phyloP scores from a whole-genome alignment of 2,329 filamentous ascomycete species.

The Thielaviopsis punctulata region DNA sequence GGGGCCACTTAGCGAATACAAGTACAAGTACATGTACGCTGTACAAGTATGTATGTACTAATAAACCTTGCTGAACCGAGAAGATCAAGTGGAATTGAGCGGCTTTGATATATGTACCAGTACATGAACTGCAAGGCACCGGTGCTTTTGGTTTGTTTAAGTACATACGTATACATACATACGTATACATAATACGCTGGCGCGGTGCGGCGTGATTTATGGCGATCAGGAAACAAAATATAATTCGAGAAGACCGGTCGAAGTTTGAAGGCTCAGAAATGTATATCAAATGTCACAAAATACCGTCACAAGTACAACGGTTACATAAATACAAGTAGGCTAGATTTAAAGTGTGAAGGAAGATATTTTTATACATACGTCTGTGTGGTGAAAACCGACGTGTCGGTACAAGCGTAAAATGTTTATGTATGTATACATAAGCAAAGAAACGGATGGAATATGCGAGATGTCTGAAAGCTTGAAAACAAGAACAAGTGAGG shows the following conservation, averaged over 20 bases:
- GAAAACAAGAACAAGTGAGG: not conserved
- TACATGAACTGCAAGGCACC: not conserved
- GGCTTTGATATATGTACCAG: not conserved
- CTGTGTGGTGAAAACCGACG: not conserved
- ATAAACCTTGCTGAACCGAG: not conserved
- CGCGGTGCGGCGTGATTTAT: not conserved
- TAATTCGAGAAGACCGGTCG: not conserved
- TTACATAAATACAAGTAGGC: too few relatives aligned
- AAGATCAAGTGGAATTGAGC: not conserved
- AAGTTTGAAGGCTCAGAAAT: not conserved
- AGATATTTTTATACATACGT: not conserved
- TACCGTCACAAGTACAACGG: not conserved
- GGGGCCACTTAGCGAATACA: not conserved
- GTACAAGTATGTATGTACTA: too few relatives aligned
- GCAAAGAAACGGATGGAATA: not conserved
- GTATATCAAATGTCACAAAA: not conserved
- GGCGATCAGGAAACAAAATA: not conserved
- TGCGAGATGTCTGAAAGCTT: not conserved
- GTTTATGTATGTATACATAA: not conserved
- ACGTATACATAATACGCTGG: too few relatives aligned
- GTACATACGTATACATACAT: too few relatives aligned
- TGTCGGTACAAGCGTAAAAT: not conserved
- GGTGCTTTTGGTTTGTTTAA: too few relatives aligned
- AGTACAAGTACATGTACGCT: too few relatives aligned
- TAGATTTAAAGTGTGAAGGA: not conserved